Percentiles rank a stretch among this genome's conserved stretches.
Conservation (phyloP, 768 basidiomycete species). For the Cubamyces lactineus region DNA sequence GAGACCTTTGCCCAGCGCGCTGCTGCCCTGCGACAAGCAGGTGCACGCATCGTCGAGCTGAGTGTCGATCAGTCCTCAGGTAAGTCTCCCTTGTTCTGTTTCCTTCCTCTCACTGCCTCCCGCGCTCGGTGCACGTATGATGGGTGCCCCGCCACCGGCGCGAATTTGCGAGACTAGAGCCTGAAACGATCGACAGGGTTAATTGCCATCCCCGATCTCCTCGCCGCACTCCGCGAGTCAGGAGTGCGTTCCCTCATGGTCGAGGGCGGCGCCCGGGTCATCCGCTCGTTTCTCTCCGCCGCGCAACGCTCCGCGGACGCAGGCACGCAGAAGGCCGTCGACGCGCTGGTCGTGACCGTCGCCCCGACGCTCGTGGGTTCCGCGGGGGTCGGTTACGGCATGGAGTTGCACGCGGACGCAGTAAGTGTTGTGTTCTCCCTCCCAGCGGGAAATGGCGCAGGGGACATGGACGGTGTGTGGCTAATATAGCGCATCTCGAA, state of each 20-base stretch:
- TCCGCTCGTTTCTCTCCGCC: slow-evolving; percentile 65
- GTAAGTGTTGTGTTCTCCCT: slow-evolving; percentile 27
- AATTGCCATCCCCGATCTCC: slow-evolving; percentile 52
- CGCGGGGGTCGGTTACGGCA: slow-evolving; percentile 63
- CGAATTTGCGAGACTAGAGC: neutral
- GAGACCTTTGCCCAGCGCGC: slow-evolving; percentile 40
- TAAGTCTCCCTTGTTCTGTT: slow-evolving; percentile 23
- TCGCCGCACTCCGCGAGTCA: slow-evolving; percentile 54
- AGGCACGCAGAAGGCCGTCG: slow-evolving; percentile 44
- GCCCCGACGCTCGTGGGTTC: slow-evolving; percentile 84
- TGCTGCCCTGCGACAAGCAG: slow-evolving; percentile 57
- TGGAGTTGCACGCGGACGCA: slow-evolving; percentile 29
- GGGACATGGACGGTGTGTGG: slow-evolving; percentile 31
- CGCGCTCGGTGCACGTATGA: no score
- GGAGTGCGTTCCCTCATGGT: slow-evolving; percentile 86
- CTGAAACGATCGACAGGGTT: slow-evolving; percentile 32
- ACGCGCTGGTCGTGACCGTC: slow-evolving; percentile 81
- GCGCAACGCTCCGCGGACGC: slow-evolving; percentile 15
- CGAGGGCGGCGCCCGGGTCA: slow-evolving; percentile 89
- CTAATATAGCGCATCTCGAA: slow-evolving; percentile 27
- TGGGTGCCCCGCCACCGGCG: slow-evolving; percentile 7
- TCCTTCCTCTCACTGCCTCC: neutral
- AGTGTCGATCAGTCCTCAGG: slow-evolving; percentile 27
- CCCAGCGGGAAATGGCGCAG: no score
- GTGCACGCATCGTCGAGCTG: slow-evolving; percentile 66